These are phyloP conservation scores for Fusarium multiceps DNA, from an alignment of 2,329 filamentous ascomycete genomes.

Conservation along the genomic window DNA sequence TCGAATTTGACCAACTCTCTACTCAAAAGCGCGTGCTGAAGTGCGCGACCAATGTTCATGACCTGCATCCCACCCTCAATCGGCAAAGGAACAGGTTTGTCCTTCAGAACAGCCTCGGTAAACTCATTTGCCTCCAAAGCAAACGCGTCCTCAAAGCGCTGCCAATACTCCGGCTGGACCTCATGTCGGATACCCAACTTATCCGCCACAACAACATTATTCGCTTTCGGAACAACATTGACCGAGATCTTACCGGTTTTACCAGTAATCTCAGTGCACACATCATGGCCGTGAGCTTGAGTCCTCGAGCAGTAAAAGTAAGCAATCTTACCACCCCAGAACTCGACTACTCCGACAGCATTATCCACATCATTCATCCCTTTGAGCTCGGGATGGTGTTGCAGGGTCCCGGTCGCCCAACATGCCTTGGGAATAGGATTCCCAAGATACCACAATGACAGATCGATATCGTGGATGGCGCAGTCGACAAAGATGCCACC, in stretches of 20 bases:
- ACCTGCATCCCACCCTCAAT: constrained; percentile 69
- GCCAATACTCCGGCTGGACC: constrained; percentile 71
- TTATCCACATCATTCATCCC: constrained; percentile 47
- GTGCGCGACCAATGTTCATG: constrained; percentile 68
- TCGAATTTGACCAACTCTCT: constrained; percentile 70
- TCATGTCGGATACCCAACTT: constrained; percentile 61
- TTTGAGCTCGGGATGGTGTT: constrained; percentile 43
- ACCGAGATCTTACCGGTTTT: constrained; percentile 71
- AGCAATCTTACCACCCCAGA: constrained; percentile 71
- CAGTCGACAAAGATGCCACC: constrained; percentile 78
- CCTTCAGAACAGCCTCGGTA: constrained; percentile 62
- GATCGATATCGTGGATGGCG: constrained; percentile 72
- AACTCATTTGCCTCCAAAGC: constrained; percentile 72
- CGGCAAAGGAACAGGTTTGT: constrained; percentile 55
- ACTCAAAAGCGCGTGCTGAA: constrained; percentile 66
- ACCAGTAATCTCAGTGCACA: constrained; percentile 71
- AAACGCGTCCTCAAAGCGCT: constrained; percentile 71
- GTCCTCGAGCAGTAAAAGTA: constrained; percentile 73
- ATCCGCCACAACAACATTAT: constrained; percentile 66
- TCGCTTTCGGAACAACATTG: constrained; percentile 66
- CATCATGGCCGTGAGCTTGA: constrained; percentile 74
- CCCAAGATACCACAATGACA: constrained; percentile 48
- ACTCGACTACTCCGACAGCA: constrained; percentile 69
- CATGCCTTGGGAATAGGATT: constrained; percentile 25
- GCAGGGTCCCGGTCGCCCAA: constrained; percentile 25